Conservation (phyloP, 345 rosid genomes). For the Citrus inodora region DNA sequence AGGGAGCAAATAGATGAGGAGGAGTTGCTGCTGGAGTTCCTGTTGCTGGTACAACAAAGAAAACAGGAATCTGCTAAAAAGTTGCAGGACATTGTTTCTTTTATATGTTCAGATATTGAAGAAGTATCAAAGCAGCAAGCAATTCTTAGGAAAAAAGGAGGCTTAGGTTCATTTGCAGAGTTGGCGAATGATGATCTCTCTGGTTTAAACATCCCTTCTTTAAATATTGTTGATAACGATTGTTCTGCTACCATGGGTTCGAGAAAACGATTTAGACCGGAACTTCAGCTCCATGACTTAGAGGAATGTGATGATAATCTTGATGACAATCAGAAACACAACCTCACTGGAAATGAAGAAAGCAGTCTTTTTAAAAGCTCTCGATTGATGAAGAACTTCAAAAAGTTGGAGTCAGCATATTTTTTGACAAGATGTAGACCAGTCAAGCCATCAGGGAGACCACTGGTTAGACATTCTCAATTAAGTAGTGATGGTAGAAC, state of each 20-base stretch:
- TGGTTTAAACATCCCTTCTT: conserved; percentile 37
- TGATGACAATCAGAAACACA: conserved; percentile 37
- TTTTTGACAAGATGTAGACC: conserved; percentile 72
- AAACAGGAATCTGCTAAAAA: conserved; percentile 74
- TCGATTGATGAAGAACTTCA: conserved; percentile 80
- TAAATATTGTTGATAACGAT: conserved; percentile 35
- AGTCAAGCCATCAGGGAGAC: conserved; percentile 46
- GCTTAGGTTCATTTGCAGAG: conserved; percentile 31
- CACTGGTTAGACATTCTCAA: conserved; percentile 47
- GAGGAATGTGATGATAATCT: conserved; percentile 52
- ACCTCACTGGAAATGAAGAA: conserved; percentile 43
- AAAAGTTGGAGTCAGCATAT: conserved; percentile 86
- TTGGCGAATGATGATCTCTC: conserved; percentile 42
- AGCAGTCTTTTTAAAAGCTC: conserved; percentile 59
- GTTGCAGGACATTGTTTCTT: conserved; percentile 63
- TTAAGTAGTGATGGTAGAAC: conserved; percentile 74
- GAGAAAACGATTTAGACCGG: conserved; percentile 66
- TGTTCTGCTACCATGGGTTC: conserved; percentile 56
- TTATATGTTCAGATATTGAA: conserved; percentile 77
- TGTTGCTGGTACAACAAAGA: conserved; percentile 60
- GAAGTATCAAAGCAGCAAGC: conserved; percentile 65
- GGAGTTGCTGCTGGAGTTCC: conserved; percentile 86
- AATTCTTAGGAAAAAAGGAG: conserved; percentile 51
- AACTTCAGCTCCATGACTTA: conserved; percentile 23
- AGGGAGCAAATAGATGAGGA: conserved; percentile 79